These are phyloP conservation scores for Moelleriella libera DNA, from an alignment of 2,329 filamentous ascomycete species.

Conservation along the genomic window DNA sequence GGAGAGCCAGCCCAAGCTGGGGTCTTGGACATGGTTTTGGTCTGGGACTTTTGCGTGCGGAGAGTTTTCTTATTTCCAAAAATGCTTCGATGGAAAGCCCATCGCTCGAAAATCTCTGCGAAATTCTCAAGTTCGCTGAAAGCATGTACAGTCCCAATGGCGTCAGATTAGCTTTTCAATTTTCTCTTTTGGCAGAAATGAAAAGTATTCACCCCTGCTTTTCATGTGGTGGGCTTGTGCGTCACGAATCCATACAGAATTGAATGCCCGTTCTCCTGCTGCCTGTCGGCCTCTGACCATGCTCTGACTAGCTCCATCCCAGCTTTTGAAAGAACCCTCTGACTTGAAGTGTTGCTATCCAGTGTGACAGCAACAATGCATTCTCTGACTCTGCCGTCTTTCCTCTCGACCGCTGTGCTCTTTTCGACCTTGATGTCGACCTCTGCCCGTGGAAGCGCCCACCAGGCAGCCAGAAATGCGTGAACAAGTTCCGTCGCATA, in stretches of 20 bases:
- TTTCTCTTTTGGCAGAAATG: too few relatives aligned
- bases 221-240: background rate
- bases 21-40: too few relatives aligned
- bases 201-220: too few relatives aligned
- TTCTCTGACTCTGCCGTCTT: constrained; percentile 17
- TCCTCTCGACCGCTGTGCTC: constrained; percentile 17
- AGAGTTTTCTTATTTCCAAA: too few relatives aligned
- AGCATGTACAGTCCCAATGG: too few relatives aligned
- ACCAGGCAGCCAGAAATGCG: constrained; percentile 32
- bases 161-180: too few relatives aligned
- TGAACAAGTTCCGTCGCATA: constrained; percentile 41
- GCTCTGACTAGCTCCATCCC: constrained; percentile 35
- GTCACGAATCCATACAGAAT: constrained; percentile 11
- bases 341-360: constrained; percentile 34
- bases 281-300: constrained; percentile 17
- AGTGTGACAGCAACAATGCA: constrained; percentile 32
- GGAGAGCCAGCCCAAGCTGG: too few relatives aligned
- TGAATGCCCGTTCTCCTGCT: constrained; percentile 6
- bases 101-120: too few relatives aligned
- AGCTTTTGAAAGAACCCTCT: constrained; percentile 30
- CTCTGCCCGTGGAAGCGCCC: constrained; percentile 30
- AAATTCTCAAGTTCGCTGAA: too few relatives aligned
- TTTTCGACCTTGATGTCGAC: constrained; percentile 27
- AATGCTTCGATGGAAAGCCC: too few relatives aligned
- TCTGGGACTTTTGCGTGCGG: too few relatives aligned